Percentiles rank a stretch among this genome's conserved stretches.
Evolutionary conservation across 306 rosid species (phyloP).

Genomic region (Prunus mongolica): DNA sequence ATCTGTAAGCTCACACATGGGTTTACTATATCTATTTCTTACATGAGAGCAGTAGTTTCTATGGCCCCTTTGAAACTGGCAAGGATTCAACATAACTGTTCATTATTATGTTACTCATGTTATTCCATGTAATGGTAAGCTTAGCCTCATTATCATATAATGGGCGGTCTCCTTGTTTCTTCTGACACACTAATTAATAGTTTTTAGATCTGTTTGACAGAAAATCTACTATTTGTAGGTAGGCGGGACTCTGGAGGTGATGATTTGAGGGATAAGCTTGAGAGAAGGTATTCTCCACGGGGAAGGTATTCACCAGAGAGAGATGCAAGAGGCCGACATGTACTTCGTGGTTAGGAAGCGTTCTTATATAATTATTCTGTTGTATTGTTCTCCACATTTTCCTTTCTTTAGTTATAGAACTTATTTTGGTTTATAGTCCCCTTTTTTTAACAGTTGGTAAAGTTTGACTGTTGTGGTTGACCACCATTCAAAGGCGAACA

Average conservation of each 20-base stretch:
- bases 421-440: neutral
- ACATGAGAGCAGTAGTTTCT: constrained; percentile 47
- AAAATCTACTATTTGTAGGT: constrained; percentile 49
- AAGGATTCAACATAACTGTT: constrained; percentile 60
- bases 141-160: constrained; percentile 33
- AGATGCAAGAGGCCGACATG: constrained; percentile 58
- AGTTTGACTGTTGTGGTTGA: neutral
- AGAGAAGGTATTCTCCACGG: constrained; percentile 58
- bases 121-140: constrained; percentile 75
- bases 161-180: constrained; percentile 11
- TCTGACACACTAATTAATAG: constrained; percentile 17
- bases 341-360: constrained; percentile 49
- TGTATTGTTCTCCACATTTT: constrained; percentile 1
- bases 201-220: constrained; percentile 14
- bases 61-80: constrained; percentile 53
- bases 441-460: neutral
- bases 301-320: constrained; percentile 56
- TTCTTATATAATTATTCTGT: constrained; percentile 18
- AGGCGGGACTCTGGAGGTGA: constrained; percentile 54
- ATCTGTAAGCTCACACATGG: constrained; percentile 53
- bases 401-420: constrained; percentile 3
- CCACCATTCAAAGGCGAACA: constrained; percentile 1
- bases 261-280: constrained; percentile 88
- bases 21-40: constrained; percentile 44
- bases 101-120: constrained; percentile 75